Evolutionary conservation across 2,329 filamentous ascomycete species (phyloP).

Genomic region (Bisporella sp.): DNA sequence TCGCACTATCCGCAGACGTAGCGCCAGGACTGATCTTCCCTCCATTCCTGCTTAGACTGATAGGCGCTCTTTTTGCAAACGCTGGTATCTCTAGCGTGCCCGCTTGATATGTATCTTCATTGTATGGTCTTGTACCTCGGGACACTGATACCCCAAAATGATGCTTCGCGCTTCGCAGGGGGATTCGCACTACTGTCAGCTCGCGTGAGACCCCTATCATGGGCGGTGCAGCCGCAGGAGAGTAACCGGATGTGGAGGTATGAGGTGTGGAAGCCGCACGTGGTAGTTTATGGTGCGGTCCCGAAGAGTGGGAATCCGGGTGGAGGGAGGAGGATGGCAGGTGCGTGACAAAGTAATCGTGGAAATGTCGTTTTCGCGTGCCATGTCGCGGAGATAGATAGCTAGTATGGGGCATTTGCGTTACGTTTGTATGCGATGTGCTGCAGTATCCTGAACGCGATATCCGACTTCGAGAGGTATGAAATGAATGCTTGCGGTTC

Average conservation of each 20-base stretch:
- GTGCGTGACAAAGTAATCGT: conserved; percentile 97
- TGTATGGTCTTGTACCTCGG: conserved; percentile 77
- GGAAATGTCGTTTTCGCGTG: conserved; percentile 45
- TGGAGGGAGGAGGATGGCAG: conserved; percentile 89
- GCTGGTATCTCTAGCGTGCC: conserved; percentile 90
- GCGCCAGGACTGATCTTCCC: conserved; percentile 34
- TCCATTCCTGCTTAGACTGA: conserved; percentile 38
- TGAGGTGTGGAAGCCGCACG: conserved; percentile 80
- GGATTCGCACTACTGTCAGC: conserved; percentile 90
- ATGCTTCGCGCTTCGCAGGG: conserved; percentile 87
- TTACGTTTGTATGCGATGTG: neutral
- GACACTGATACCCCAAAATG: conserved; percentile 81
- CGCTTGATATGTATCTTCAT: conserved; percentile 91
- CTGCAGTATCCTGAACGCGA: conserved; percentile 1
- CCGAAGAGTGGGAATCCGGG: conserved; percentile 66
- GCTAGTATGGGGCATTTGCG: neutral
- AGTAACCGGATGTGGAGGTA: conserved; percentile 44
- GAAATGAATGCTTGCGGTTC: conserved; percentile 4
- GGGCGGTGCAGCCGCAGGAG: conserved; percentile 52
- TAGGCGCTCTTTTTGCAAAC: conserved; percentile 77
- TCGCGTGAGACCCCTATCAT: conserved; percentile 60
- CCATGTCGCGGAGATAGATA: neutral
- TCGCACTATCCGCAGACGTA: conserved; percentile 66
- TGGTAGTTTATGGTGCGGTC: conserved; percentile 77
- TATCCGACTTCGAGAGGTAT: conserved; percentile 2